These are phyloP conservation scores for Trichosporon inkin DNA, from an alignment of 1,284 basidiomycete species.

Conservation along the genomic window DNA sequence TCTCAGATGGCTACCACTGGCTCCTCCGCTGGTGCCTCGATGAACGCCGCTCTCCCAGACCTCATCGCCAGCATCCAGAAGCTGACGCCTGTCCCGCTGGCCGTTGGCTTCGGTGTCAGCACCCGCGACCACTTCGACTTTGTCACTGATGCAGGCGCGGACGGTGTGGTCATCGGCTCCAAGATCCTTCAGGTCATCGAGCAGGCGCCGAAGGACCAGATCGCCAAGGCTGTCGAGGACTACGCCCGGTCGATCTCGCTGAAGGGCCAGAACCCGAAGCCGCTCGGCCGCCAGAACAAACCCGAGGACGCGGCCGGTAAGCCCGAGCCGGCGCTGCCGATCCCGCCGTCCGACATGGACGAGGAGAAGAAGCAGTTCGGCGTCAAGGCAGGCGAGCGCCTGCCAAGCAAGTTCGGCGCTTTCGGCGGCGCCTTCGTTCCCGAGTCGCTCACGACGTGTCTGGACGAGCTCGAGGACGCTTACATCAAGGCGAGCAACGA, in stretches of 20 bases:
- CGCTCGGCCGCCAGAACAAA: conserved; percentile 30
- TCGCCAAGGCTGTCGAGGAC: conserved; percentile 62
- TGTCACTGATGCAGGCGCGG: conserved; percentile 79
- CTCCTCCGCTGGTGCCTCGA: conserved; percentile 67
- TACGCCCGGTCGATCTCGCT: conserved; percentile 69
- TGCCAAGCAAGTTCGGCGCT: conserved; percentile 84
- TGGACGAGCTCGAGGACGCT: conserved; percentile 84
- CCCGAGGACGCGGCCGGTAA: conserved; percentile 25
- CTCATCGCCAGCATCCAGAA: conserved; percentile 67
- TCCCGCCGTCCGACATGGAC: conserved; percentile 34
- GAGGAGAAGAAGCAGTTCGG: conserved; percentile 32
- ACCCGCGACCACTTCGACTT: conserved; percentile 86
- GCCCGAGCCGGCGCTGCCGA: conserved; percentile 42
- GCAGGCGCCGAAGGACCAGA: conserved; percentile 55
- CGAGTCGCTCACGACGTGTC: conserved; percentile 85
- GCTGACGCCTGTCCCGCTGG: conserved; percentile 74
- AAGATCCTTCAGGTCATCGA: conserved; percentile 78
- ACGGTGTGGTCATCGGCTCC: conserved; percentile 92
- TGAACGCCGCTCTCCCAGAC: conserved; percentile 73
- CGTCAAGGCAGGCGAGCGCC: conserved; percentile 50
- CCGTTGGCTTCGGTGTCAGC: conserved; percentile 94
- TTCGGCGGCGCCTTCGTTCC: conserved; percentile 98
- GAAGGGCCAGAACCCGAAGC: conserved; percentile 55
- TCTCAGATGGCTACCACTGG: conserved; percentile 94
- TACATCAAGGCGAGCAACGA: conserved; percentile 82